These are phyloP conservation scores for Magnusiomyces starmeri DNA, from an alignment of 1,139 yeast species.

Conservation along the genomic window DNA sequence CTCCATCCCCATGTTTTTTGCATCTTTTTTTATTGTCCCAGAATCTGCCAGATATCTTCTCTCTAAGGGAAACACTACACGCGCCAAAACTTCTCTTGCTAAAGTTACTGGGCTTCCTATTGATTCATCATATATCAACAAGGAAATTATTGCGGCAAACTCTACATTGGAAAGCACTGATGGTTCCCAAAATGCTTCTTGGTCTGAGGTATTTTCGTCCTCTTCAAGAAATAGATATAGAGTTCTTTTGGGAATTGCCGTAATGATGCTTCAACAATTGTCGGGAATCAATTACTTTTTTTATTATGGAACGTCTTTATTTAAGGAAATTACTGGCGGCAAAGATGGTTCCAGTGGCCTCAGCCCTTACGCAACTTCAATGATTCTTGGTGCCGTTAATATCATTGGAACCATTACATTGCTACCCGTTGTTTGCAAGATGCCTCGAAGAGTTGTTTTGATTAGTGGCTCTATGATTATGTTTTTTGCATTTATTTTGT, in stretches of 20 bases:
- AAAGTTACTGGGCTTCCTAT: constrained; percentile 53
- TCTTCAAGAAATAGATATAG: constrained; percentile 61
- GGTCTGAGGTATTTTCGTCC: constrained; percentile 60
- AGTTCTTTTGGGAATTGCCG: constrained; percentile 54
- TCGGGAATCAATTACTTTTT: constrained; percentile 79
- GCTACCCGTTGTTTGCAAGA: constrained; percentile 55
- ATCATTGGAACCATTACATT: constrained; percentile 67
- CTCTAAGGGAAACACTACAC: constrained; percentile 45
- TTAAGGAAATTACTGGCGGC: constrained; percentile 62
- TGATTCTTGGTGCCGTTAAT: constrained; percentile 71
- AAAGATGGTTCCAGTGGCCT: constrained; percentile 12
- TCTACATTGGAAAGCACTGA: constrained; percentile 46
- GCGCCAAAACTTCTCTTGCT: constrained; percentile 56
- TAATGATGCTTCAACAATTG: constrained; percentile 68
- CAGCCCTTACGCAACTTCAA: constrained; percentile 57
- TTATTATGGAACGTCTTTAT: constrained; percentile 73
- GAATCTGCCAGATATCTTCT: constrained; percentile 73
- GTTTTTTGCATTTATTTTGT: constrained; percentile 57
- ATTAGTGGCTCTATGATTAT: constrained; percentile 57
- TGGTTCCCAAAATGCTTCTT: constrained; percentile 51
- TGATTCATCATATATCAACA: constrained; percentile 51
- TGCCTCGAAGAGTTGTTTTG: constrained; percentile 65
- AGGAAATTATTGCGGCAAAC: constrained; percentile 53
- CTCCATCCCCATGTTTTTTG: constrained; percentile 36
- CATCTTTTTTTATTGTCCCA: constrained; percentile 62